phyloP scores from a whole-genome alignment of 192 early-diverging fungal genomes.

The Dispira simplex region DNA sequence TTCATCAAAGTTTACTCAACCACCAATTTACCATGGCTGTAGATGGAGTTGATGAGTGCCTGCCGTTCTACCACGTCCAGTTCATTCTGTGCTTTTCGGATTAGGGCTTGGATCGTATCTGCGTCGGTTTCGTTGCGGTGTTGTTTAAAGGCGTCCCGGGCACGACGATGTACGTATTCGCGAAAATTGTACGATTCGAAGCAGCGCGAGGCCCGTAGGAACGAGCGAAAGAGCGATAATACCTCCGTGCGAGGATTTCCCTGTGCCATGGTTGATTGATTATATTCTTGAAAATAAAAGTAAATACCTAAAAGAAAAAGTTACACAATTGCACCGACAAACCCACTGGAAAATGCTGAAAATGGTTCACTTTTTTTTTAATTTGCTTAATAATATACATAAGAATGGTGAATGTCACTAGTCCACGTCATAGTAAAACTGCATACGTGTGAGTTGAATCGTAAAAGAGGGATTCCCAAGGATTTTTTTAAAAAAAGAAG shows the following conservation, averaged over 20 bases:
- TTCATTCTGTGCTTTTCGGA: constrained; percentile 44
- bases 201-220: constrained; percentile 53
- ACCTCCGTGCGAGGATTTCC: constrained; percentile 32
- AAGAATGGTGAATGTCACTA: too few relatives aligned
- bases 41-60: constrained; percentile 58
- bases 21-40: constrained; percentile 48
- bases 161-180: constrained; percentile 65
- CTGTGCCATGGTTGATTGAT: too few relatives aligned
- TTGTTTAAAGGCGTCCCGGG: constrained; percentile 64
- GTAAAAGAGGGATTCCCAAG: too few relatives aligned
- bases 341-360: too few relatives aligned
- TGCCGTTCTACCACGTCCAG: constrained; percentile 64
- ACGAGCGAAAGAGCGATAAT: constrained; percentile 56
- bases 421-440: too few relatives aligned
- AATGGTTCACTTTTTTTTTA: too few relatives aligned
- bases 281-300: too few relatives aligned
- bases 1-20: constrained; percentile 47
- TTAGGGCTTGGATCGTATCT: constrained; percentile 28
- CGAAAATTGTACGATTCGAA: constrained; percentile 83
- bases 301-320: too few relatives aligned
- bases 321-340: too few relatives aligned
- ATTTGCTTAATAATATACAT: too few relatives aligned
- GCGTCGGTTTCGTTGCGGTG: constrained; percentile 36
- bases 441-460: too few relatives aligned
- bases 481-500: too few relatives aligned